Percentiles rank a stretch among this genome's conserved stretches.
These are phyloP conservation scores for Beta vulgaris DNA, from an alignment of 148 eudicot genomes.

Conservation along the genomic window DNA sequence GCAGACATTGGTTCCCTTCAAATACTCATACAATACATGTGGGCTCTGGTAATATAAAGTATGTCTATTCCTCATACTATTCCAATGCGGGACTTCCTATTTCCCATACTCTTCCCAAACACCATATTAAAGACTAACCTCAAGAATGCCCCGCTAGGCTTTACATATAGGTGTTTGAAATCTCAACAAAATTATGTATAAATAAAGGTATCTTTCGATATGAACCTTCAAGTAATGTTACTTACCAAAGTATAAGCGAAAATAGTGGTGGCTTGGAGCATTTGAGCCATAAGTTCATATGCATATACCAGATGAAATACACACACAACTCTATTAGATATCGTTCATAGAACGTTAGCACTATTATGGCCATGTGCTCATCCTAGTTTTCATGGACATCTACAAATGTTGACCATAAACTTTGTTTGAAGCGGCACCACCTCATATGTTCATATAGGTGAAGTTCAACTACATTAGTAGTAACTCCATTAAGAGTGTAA, in stretches of 20 bases:
- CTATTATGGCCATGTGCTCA: constrained; percentile 16
- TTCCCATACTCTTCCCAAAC: no score
- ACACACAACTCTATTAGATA: background rate
- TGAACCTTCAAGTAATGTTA: background rate
- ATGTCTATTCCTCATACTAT: no score
- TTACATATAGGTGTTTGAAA: no score
- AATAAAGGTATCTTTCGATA: background rate
- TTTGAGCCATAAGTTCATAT: background rate
- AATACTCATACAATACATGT: no score
- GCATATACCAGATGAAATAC: background rate
- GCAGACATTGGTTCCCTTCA: no score
- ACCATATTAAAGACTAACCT: no score
- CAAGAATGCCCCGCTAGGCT: no score
- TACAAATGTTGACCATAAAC: background rate
- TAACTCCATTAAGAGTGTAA: constrained; percentile 7
- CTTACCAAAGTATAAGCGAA: background rate
- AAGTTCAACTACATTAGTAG: no score
- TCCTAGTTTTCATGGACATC: constrained; percentile 13
- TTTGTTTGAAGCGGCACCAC: constrained; percentile 14
- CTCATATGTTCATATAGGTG: background rate
- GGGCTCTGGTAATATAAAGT: no score
- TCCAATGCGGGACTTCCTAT: no score
- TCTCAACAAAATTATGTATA: background rate
- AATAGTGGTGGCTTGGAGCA: background rate
- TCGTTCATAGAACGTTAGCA: background rate